Base-by-base conservation (phyloP, 306 rosid genomes). In the Urtica urens region DNA sequence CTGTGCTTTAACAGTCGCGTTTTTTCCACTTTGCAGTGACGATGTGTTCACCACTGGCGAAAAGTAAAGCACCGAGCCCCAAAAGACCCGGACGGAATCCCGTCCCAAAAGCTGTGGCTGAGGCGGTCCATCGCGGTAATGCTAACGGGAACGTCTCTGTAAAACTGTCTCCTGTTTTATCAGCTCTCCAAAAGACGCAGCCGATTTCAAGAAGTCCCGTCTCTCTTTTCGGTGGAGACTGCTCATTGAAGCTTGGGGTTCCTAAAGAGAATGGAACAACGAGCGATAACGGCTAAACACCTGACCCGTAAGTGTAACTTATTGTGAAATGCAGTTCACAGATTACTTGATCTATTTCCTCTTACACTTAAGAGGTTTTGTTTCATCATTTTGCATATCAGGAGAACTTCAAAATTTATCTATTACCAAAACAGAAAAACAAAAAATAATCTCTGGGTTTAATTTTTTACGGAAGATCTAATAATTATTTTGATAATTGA, bases 1-100 rank as follows among this genome's bases (percentile, higher is more conserved):
- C 37, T 13, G 12, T 31, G 37, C 37, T 31, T 31, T 13, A 31
- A 1, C 37, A 13, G 37, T 31, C 12, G 37, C 12, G 37, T 33
- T 18, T 70, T 37, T 56, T 45, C 50, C 45, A 52, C 65, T 22
- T 19, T 23, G 56, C 67, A 78, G 83, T 78, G 71, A 61, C 79
- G 55, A 60, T 53, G 69, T 50, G 61, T 49, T 66, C 58, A 14
- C 55, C 71, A 23, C 28, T 59, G 59, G 55, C 64, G 58, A 69
- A 61, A 67, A 58, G 54, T 39, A 75, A 59, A 34, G 38, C 5
- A 17, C 61, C 29, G 42, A 67, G 24, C 57, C 48, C 43, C 50
- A 60, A 15, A 31, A 75, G 46, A 62, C 49, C 55, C n/a, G 68
- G 30, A 27, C 58, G 63, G 38, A 56, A 21, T 33, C 59, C 53